A percentile compares a stretch with the other conserved stretches of the same genome.
phyloP scores from a whole-genome alignment of 1,139 yeast species.

The Ogataea hybrid region DNA sequence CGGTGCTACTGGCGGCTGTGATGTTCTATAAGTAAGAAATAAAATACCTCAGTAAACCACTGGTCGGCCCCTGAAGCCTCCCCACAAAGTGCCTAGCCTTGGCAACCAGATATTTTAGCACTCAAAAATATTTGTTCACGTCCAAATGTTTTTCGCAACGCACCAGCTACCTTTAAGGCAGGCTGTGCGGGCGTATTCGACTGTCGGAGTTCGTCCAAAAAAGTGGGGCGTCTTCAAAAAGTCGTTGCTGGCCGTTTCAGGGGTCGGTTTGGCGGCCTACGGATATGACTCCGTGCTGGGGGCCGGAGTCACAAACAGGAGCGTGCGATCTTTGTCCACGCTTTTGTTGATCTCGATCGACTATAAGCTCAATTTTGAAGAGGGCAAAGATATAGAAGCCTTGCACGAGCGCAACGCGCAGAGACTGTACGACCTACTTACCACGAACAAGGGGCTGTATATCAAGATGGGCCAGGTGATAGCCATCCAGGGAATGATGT shows the following conservation, averaged over 20 bases:
- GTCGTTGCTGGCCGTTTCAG: conserved; percentile 11
- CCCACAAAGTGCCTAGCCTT: no score
- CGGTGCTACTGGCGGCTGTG: not conserved
- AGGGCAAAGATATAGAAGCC: conserved; percentile 43
- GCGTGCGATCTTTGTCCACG: conserved; percentile 48
- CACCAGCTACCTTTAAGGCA: not conserved
- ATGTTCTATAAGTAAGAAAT: no score
- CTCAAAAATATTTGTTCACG: not conserved
- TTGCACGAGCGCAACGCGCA: conserved; percentile 64
- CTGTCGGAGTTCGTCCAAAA: not conserved
- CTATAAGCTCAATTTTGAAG: conserved; percentile 49
- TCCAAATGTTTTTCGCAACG: not conserved
- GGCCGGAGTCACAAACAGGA: conserved; percentile 51
- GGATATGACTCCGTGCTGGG: conserved; percentile 42
- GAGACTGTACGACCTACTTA: conserved; percentile 49
- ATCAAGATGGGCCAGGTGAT: conserved; percentile 76
- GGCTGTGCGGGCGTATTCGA: not conserved
- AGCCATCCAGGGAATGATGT: conserved; percentile 66
- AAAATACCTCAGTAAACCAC: no score
- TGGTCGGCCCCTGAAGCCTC: no score
- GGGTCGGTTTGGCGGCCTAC: conserved; percentile 30
- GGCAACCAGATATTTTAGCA: not conserved
- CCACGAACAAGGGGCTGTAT: conserved; percentile 65
- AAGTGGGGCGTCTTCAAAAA: not conserved
- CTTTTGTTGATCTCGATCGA: conserved; percentile 56